These are phyloP conservation scores for Cinchona pubescens DNA, from an alignment of 257 asterid genomes.

Conservation along the genomic window DNA sequence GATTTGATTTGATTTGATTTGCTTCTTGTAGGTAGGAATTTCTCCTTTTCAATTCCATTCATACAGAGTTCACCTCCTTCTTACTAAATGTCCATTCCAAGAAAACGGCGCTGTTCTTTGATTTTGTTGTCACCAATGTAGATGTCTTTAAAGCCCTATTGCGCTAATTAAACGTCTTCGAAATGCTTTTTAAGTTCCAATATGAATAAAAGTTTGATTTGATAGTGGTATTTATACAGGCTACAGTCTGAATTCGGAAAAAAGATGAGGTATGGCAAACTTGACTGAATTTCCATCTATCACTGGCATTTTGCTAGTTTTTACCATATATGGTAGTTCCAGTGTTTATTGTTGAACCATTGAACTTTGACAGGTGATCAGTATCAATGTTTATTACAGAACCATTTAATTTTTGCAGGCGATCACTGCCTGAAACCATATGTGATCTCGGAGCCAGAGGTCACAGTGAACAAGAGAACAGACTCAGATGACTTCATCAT, in stretches of 20 bases:
- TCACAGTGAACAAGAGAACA: conserved; percentile 30
- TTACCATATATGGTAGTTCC: not conserved
- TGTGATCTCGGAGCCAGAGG: conserved; percentile 51
- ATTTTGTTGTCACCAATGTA: not conserved
- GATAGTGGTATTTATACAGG: not conserved
- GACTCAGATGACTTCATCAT: conserved; percentile 49
- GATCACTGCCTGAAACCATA: conserved; percentile 39
- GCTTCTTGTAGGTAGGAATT: not conserved
- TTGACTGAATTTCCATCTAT: not conserved
- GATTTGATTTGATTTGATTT: not conserved
- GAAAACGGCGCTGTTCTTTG: not conserved
- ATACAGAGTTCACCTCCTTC: not conserved
- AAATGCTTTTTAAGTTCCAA: not conserved
- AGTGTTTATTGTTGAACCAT: too few species aligned
- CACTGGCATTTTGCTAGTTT: not conserved
- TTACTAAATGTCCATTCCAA: not conserved
- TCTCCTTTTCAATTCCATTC: not conserved
- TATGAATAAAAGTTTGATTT: not conserved
- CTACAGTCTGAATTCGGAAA: not conserved
- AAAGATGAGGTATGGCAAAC: not conserved
- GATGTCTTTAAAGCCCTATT: not conserved
- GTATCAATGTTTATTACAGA: too few species aligned
- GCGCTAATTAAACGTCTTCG: not conserved
- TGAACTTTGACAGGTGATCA: conserved; percentile 33
- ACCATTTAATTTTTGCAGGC: conserved; percentile 25